Base-by-base conservation (phyloP, 2,329 filamentous ascomycete genomes). In the Capronia epimyces region DNA sequence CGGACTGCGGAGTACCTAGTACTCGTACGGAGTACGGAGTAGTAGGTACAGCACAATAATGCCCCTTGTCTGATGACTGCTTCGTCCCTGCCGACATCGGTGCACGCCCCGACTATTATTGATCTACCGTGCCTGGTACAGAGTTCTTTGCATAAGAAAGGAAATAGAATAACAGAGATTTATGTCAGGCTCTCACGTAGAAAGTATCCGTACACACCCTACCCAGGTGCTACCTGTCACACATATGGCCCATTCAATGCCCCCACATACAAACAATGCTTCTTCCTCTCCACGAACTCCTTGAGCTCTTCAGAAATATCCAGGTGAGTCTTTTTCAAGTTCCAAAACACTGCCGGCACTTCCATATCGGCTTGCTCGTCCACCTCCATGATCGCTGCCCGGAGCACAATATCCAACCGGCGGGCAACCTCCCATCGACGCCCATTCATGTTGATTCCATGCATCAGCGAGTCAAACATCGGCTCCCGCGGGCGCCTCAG, bases 371-470 rank as follows among this genome's bases (percentile, higher is more conserved):
- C 46, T 7, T 44, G 43, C 10, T 51, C 53, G 40, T 57, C 53
- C 10, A 56, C 43, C 43, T 62, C 54, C 16, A 57, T 54, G 42
- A 60, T 52, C 9, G 56, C 60, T 3, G 58, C 57, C 31, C 60
- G 49, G 1, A 62, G 53, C 5, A 58, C 56, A 37, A 59, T 54
- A 24, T 62, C 59, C 34, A 56, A 41, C 16, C 59, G 40, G 12
- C 59, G 41, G 6, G 60, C 60, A 18, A 60, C 25, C 21, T 47
- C 49, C 60, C 60, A 62, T 18, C 60, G 54, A 12, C 60, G 49
- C 3, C 55, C 60, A 37, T 57, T 58, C 60, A 62, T 62, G 34
- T 57, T 60, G 49, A 62, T 50, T 2, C 49, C 57, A 46, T 62
- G 60, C 60, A 62, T 62, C 18, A 62, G 43, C 13, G 50, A 43